phyloP scores from a whole-genome alignment of 805 yeast genomes.

The Zygoascus tannicola region DNA sequence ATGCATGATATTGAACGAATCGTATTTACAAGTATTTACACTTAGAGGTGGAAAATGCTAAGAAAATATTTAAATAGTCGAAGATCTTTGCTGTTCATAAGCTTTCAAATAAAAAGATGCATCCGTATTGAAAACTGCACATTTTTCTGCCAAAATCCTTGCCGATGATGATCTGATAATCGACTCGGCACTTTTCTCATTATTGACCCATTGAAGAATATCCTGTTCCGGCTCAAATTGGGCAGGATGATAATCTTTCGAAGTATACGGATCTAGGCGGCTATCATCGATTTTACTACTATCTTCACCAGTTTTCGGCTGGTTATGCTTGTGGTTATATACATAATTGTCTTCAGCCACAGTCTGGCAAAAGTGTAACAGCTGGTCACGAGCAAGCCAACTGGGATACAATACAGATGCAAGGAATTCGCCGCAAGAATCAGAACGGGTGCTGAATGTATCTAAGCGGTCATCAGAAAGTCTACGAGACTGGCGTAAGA shows the following conservation, averaged over 20 bases:
- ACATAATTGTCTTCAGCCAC: constrained; percentile 11
- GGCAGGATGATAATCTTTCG: constrained; percentile 11
- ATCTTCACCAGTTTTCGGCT: constrained; percentile 9
- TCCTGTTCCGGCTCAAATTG: constrained; percentile 9
- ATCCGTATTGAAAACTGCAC: constrained; percentile 9
- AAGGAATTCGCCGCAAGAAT: constrained; percentile 16
- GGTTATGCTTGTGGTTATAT: constrained; percentile 10
- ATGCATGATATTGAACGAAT: background rate
- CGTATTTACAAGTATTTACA: no score
- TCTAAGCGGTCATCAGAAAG: constrained; percentile 24
- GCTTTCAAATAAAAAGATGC: background rate
- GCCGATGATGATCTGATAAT: constrained; percentile 15
- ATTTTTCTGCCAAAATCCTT: constrained; percentile 13
- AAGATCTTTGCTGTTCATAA: no score
- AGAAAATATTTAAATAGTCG: no score
- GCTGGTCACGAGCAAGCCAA: constrained; percentile 16
- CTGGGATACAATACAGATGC: constrained; percentile 16
- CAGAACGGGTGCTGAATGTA: constrained; percentile 21
- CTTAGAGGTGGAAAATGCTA: no score
- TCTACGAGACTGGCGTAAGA: constrained; percentile 23
- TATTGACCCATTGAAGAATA: constrained; percentile 14
- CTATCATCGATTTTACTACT: constrained; percentile 9
- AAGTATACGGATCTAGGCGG: constrained; percentile 19
- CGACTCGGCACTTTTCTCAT: constrained; percentile 14
- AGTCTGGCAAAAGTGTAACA: constrained; percentile 12